phyloP scores from a whole-genome alignment of 2,329 filamentous ascomycete species.

The Sarocladium oryzae region DNA sequence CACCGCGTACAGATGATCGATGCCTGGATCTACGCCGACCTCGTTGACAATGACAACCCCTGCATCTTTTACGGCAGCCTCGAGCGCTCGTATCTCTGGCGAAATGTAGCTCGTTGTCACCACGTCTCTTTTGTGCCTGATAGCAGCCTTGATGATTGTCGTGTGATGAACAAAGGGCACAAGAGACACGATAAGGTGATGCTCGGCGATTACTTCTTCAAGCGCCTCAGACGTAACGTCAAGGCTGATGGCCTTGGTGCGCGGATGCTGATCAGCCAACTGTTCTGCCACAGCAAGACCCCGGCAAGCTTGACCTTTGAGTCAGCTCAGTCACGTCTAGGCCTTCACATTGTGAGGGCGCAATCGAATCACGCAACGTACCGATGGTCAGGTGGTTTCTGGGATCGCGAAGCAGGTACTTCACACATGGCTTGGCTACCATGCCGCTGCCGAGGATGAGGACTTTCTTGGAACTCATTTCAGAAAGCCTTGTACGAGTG shows the following conservation, averaged over 20 bases:
- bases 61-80: conserved; percentile 54
- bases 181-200: conserved; percentile 19
- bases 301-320: conserved; percentile 11
- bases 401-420: conserved; percentile 13
- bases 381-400: conserved; percentile 15
- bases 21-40: conserved; percentile 55
- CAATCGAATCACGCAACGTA: background rate
- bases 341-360: background rate
- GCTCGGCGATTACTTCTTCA: conserved; percentile 11
- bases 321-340: background rate
- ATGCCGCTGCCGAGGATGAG: conserved; percentile 16
- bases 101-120: conserved; percentile 72
- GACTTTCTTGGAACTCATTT: no score
- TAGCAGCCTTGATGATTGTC: conserved; percentile 59
- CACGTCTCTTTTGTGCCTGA: conserved; percentile 63
- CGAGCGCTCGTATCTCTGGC: conserved; percentile 61
- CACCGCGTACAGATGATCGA: conserved; percentile 54
- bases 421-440: conserved; percentile 16
- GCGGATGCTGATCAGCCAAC: background rate
- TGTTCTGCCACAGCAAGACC: conserved; percentile 10
- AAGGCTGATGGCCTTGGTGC: conserved; percentile 13
- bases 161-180: conserved; percentile 20
- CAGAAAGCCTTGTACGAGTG: no score
- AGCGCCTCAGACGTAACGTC: conserved; percentile 15
- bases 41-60: conserved; percentile 71